phyloP scores from a whole-genome alignment of 2,329 filamentous ascomycete species.

The Cercospora sp. region DNA sequence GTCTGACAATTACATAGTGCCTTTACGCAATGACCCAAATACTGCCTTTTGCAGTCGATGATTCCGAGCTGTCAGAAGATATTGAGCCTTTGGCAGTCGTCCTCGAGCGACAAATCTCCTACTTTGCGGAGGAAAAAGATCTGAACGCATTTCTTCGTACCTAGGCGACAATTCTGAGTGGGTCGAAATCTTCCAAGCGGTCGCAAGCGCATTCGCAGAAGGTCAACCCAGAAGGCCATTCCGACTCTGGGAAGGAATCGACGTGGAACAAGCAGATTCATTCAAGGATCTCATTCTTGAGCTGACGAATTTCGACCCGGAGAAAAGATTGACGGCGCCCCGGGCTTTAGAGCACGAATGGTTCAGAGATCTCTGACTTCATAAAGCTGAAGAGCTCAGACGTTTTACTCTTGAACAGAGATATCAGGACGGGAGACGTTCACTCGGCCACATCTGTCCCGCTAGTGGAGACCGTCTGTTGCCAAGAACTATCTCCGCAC shows the following conservation, averaged over 20 bases:
- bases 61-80: no score
- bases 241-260: slow-evolving; percentile 1
- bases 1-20: no score
- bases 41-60: no score
- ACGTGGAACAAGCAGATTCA: slow-evolving; percentile 3
- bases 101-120: slow-evolving; percentile 50
- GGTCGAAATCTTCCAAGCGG: slow-evolving; percentile 41
- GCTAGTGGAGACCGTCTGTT: neutral
- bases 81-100: slow-evolving; percentile 28
- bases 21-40: slow-evolving; percentile 24
- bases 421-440: neutral
- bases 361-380: neutral
- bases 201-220: slow-evolving; percentile 43
- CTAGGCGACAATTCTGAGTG: slow-evolving; percentile 47
- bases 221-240: slow-evolving; percentile 47
- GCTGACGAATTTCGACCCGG: slow-evolving; percentile 10
- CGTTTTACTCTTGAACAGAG: neutral
- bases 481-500: neutral
- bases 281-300: slow-evolving; percentile 12
- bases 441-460: neutral
- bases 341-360: slow-evolving; percentile 4
- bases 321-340: neutral
- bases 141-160: slow-evolving; percentile 30
- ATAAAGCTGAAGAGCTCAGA: neutral
- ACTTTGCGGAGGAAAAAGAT: slow-evolving; percentile 48